These are phyloP conservation scores for Pseudocercospora pini-densiflorae DNA, from an alignment of 2,329 filamentous ascomycete species.

Conservation along the genomic window DNA sequence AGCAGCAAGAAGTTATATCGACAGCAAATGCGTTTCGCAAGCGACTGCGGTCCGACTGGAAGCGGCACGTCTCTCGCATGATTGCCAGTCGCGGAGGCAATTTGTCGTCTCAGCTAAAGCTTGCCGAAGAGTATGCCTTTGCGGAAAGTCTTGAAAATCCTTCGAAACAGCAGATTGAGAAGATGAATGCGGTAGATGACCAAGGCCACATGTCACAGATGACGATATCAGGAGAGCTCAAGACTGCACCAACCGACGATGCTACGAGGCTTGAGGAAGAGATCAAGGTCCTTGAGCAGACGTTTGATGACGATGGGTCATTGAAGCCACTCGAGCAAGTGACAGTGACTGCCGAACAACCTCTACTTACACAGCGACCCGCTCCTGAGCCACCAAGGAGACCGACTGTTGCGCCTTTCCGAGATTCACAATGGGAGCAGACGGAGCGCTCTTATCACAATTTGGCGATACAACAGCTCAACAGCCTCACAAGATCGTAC, in stretches of 20 bases:
- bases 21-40: constrained; percentile 72
- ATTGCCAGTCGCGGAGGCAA: constrained; percentile 79
- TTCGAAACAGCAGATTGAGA: constrained; percentile 47
- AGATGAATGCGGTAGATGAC: constrained; percentile 50
- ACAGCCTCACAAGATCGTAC: constrained; percentile 81
- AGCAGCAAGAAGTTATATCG: constrained; percentile 85
- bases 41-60: constrained; percentile 82
- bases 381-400: constrained; percentile 28
- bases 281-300: constrained; percentile 45
- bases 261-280: constrained; percentile 28
- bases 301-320: constrained; percentile 35
- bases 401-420: constrained; percentile 59
- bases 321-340: constrained; percentile 31
- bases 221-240: constrained; percentile 51
- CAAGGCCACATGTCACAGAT: constrained; percentile 55
- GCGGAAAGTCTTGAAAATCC: constrained; percentile 74
- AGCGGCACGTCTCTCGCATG: constrained; percentile 75
- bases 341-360: constrained; percentile 22
- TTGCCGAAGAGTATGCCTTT: constrained; percentile 73
- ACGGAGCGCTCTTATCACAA: constrained; percentile 76
- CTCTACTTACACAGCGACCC: constrained; percentile 21
- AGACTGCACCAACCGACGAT: constrained; percentile 28
- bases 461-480: constrained; percentile 77
- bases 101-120: constrained; percentile 71
- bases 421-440: constrained; percentile 76